These are phyloP conservation scores for Fibroporia radiculosa DNA, from an alignment of 768 basidiomycete species.

Conservation along the genomic window DNA sequence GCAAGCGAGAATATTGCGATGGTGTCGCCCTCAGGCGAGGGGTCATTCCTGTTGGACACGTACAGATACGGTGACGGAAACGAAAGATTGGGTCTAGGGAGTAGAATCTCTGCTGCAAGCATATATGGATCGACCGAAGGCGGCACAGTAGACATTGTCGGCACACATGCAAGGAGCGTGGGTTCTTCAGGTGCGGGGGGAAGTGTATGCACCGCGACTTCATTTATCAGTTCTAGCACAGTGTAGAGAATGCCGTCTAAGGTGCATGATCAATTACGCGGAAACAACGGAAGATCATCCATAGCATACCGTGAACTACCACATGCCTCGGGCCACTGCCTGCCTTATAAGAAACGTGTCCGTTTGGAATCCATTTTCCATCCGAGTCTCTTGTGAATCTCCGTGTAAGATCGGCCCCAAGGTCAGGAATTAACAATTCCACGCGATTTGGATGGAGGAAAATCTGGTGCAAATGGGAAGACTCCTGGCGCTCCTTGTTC, in stretches of 20 bases:
- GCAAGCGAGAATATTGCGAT: slow-evolving; percentile 61
- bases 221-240: slow-evolving; percentile 56
- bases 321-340: slow-evolving; percentile 72
- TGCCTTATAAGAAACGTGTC: slow-evolving; percentile 37
- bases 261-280: neutral
- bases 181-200: slow-evolving; percentile 34
- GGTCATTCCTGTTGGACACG: slow-evolving; percentile 69
- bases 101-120: slow-evolving; percentile 64
- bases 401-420: slow-evolving; percentile 67
- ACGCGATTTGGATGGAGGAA: slow-evolving; percentile 36
- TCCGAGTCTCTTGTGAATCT: slow-evolving; percentile 36
- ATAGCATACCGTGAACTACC: slow-evolving; percentile 47
- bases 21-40: slow-evolving; percentile 59
- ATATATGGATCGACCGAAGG: slow-evolving; percentile 32
- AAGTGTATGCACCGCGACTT: slow-evolving; percentile 47
- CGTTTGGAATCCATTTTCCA: slow-evolving; percentile 43
- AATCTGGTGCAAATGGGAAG: slow-evolving; percentile 75
- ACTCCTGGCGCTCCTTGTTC: slow-evolving; percentile 56
- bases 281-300: neutral
- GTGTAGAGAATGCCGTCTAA: slow-evolving; percentile 60
- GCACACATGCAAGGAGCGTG: slow-evolving; percentile 29
- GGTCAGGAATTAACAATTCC: slow-evolving; percentile 67
- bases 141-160: slow-evolving; percentile 38
- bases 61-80: slow-evolving; percentile 59
- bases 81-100: slow-evolving; percentile 42